Conservation (phyloP, 2,329 filamentous ascomycete species). For the Curvularia verruculosa region DNA sequence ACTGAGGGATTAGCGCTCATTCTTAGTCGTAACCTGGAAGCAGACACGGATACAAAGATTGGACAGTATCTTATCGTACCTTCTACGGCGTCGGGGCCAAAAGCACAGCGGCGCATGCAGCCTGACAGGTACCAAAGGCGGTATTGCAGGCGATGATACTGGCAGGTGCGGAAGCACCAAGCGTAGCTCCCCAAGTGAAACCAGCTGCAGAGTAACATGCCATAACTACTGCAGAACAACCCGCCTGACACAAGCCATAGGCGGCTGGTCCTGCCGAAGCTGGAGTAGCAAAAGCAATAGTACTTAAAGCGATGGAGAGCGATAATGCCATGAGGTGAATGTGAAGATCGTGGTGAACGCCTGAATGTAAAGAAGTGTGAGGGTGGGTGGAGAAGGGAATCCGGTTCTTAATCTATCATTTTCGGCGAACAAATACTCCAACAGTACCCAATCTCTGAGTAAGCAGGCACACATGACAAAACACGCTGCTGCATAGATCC, state of each 20-base stretch:
- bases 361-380: not conserved
- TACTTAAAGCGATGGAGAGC: not conserved
- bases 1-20: not conserved
- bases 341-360: not conserved
- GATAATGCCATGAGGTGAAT: not conserved
- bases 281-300: not conserved
- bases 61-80: not conserved
- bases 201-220: conserved; percentile 57
- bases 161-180: conserved; percentile 49
- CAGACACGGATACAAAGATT: not conserved
- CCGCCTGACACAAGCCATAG: conserved; percentile 57
- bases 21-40: not conserved
- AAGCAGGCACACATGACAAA: not conserved
- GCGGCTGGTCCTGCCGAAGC: conserved; percentile 40
- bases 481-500: not conserved
- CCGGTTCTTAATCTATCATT: not conserved
- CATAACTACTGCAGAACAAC: conserved; percentile 54
- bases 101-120: conserved; percentile 50
- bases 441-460: not conserved
- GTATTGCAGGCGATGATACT: conserved; percentile 54
- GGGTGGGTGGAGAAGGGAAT: not conserved
- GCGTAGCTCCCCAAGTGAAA: conserved; percentile 51
- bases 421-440: not conserved
- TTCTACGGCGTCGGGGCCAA: conserved; percentile 44
- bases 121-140: conserved; percentile 55